phyloP scores from a whole-genome alignment of 2,329 filamentous ascomycete genomes.

The Pyrenochaeta sp. region DNA sequence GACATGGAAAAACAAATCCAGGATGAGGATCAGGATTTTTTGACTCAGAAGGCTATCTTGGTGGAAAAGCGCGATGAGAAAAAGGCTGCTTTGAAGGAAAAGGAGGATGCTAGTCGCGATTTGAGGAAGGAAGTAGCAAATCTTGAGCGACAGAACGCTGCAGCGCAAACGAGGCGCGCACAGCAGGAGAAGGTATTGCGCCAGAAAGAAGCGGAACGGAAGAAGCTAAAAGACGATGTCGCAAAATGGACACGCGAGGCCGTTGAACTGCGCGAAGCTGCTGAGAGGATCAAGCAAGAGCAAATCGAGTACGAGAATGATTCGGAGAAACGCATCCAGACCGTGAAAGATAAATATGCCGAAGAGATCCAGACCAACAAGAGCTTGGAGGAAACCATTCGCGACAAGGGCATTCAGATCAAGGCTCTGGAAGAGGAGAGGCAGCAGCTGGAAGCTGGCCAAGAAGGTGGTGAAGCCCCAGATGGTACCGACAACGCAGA shows the following conservation, averaged over 20 bases:
- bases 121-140: slow-evolving; percentile 81
- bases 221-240: slow-evolving; percentile 75
- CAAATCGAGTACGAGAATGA: slow-evolving; percentile 46
- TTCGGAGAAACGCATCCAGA: slow-evolving; percentile 52
- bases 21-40: slow-evolving; percentile 65
- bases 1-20: slow-evolving; percentile 75
- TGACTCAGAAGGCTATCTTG: slow-evolving; percentile 58
- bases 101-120: slow-evolving; percentile 88
- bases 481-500: slow-evolving; percentile 52
- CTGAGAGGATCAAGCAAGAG: slow-evolving; percentile 57
- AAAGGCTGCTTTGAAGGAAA: slow-evolving; percentile 80
- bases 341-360: slow-evolving; percentile 51
- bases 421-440: slow-evolving; percentile 77
- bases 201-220: slow-evolving; percentile 73
- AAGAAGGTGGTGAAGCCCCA: slow-evolving; percentile 52
- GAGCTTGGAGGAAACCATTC: slow-evolving; percentile 75
- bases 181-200: slow-evolving; percentile 78
- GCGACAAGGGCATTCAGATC: slow-evolving; percentile 73
- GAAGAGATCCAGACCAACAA: slow-evolving; percentile 61
- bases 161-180: slow-evolving; percentile 78
- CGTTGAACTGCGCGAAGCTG: slow-evolving; percentile 61
- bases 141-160: slow-evolving; percentile 82
- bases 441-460: slow-evolving; percentile 60
- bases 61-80: slow-evolving; percentile 82
- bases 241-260: slow-evolving; percentile 74